phyloP scores from a whole-genome alignment of 371 early-diverging fungal genomes.

The Funneliformis caledonium region DNA sequence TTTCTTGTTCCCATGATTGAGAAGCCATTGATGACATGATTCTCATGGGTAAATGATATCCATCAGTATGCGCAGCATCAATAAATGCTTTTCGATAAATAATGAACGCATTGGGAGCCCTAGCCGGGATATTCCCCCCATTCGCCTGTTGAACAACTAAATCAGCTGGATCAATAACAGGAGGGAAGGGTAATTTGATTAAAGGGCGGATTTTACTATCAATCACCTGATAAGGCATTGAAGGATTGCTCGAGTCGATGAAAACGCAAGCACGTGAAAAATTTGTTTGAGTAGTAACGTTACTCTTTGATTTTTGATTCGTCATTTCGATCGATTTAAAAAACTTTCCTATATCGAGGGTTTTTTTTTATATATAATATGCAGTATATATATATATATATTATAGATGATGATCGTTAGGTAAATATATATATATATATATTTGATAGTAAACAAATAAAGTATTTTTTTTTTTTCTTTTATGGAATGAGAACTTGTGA shows the following conservation, averaged over 20 bases:
- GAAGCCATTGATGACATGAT: conserved; percentile 36
- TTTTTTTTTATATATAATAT: too few species aligned
- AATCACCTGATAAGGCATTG: conserved; percentile 34
- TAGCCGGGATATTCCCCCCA: background rate
- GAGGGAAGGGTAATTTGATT: conserved; percentile 28
- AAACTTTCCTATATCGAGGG: too few species aligned
- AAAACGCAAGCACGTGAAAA: conserved; percentile 35
- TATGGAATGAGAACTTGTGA: background rate
- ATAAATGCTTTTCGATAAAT: conserved; percentile 30
- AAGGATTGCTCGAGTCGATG: conserved; percentile 35
- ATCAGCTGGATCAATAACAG: conserved; percentile 13
- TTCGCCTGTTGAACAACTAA: background rate
- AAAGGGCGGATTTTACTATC: background rate
- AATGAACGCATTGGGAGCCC: conserved; percentile 29
- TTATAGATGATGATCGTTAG: too few species aligned
- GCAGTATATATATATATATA: too few species aligned
- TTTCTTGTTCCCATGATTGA: conserved; percentile 25
- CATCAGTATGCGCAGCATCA: conserved; percentile 6
- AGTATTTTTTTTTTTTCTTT: too few species aligned
- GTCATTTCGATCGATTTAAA: background rate
- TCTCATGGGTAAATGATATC: conserved; percentile 36
- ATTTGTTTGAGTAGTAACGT: background rate
- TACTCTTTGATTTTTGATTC: too few species aligned
- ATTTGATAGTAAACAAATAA: too few species aligned
- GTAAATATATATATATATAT: too few species aligned